These are phyloP conservation scores for Mortierella alpina DNA, from an alignment of 192 early-diverging fungal genomes.

Conservation along the genomic window DNA sequence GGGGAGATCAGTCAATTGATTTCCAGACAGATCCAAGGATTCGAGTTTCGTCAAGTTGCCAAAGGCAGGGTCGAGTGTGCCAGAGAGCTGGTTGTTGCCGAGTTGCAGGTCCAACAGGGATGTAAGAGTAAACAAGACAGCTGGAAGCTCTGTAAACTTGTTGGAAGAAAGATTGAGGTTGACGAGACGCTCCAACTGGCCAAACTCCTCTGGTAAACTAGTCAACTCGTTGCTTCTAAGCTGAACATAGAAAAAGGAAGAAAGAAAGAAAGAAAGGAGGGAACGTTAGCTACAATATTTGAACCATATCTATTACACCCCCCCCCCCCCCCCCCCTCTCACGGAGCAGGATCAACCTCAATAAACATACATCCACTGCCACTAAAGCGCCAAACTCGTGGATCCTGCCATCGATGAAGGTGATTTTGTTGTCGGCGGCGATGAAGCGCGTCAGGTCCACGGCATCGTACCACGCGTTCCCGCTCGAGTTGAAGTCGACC, in stretches of 20 bases:
- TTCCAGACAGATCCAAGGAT: slow-evolving; percentile 54
- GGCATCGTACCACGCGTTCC: slow-evolving; percentile 61
- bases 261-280: neutral
- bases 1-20: slow-evolving; percentile 53
- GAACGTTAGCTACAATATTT: neutral
- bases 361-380: slow-evolving; percentile 58
- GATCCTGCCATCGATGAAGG: slow-evolving; percentile 57
- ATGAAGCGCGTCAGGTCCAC: slow-evolving; percentile 63
- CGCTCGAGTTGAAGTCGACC: slow-evolving; percentile 59
- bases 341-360: neutral
- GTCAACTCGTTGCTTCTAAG: slow-evolving; percentile 61
- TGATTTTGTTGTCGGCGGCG: slow-evolving; percentile 63
- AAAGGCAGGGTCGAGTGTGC: slow-evolving; percentile 36
- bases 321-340: too few species aligned
- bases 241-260: slow-evolving; percentile 23
- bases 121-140: slow-evolving; percentile 37
- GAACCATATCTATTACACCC: too few species aligned
- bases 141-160: slow-evolving; percentile 54
- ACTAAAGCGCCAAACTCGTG: slow-evolving; percentile 62
- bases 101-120: slow-evolving; percentile 52
- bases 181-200: slow-evolving; percentile 40
- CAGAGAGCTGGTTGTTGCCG: slow-evolving; percentile 53
- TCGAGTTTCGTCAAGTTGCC: slow-evolving; percentile 48
- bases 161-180: slow-evolving; percentile 59
- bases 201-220: slow-evolving; percentile 54